Conservation (phyloP, 305 asterid genomes). For the Nicotiana rustica region DNA sequence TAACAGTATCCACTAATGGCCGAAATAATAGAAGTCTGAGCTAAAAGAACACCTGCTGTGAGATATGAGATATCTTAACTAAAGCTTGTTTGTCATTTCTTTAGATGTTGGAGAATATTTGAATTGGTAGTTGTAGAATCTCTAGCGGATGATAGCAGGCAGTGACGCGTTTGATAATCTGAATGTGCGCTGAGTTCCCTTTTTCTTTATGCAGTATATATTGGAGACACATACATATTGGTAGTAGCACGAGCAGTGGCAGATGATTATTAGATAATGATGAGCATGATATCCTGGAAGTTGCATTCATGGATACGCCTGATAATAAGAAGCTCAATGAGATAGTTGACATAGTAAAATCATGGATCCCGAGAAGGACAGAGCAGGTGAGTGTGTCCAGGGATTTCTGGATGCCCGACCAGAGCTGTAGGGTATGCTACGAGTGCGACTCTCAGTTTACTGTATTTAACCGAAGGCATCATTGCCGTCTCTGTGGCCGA, state of each 20-base stretch:
- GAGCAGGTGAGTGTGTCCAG: constrained; percentile 69
- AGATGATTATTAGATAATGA: constrained; percentile 58
- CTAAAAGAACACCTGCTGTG: neutral
- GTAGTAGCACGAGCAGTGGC: constrained; percentile 50
- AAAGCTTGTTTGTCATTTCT: neutral
- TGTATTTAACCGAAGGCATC: constrained; percentile 82
- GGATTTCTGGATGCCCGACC: constrained; percentile 95
- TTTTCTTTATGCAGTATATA: constrained; percentile 35
- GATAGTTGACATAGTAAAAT: constrained; percentile 66
- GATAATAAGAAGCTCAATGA: constrained; percentile 62
- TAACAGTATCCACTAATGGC: neutral
- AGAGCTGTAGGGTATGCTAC: constrained; percentile 87
- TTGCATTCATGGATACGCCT: constrained; percentile 68
- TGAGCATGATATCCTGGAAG: constrained; percentile 49
- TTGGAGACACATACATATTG: constrained; percentile 39
- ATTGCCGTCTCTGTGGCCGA: constrained; percentile 81
- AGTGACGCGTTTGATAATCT: constrained; percentile 23
- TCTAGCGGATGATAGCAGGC: constrained; percentile 16
- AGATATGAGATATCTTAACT: neutral
- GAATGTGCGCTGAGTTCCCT: constrained; percentile 23
- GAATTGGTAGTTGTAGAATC: constrained; percentile 14
- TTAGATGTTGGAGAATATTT: neutral
- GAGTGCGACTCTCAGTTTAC: constrained; percentile 82
- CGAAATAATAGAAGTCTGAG: neutral
- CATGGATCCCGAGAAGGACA: constrained; percentile 69